Conservation (phyloP, 164 flowering plant species). For the Taxillus chinensis region DNA sequence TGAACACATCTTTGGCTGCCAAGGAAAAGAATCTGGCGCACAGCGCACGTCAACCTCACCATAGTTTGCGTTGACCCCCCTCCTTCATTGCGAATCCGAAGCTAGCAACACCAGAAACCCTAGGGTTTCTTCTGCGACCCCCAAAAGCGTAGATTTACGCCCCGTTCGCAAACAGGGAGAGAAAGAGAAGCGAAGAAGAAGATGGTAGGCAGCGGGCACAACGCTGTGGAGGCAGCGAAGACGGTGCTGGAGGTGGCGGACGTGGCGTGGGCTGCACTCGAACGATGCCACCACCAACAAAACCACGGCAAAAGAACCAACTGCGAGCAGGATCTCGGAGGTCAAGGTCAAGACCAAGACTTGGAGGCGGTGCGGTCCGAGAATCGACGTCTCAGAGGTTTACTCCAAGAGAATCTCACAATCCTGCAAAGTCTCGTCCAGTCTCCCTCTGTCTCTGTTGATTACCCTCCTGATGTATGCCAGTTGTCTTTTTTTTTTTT, state of each 20-base stretch:
- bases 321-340: background rate
- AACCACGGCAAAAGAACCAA: constrained; percentile 14
- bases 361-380: constrained; percentile 31
- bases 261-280: constrained; percentile 77
- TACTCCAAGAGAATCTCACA: constrained; percentile 53
- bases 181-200: background rate
- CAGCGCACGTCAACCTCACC: no score
- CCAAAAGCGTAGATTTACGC: background rate
- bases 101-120: no score
- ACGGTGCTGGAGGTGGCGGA: constrained; percentile 46
- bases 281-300: constrained; percentile 37
- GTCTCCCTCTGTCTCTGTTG: constrained; percentile 29
- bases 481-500: background rate
- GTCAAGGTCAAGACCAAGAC: constrained; percentile 7
- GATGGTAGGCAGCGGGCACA: constrained; percentile 11
- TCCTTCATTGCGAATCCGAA: no score
- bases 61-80: no score
- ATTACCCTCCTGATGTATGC: constrained; percentile 79
- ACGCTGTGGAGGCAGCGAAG: constrained; percentile 13
- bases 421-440: constrained; percentile 48
- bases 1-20: no score
- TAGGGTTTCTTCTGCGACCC: no score
- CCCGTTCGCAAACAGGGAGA: background rate
- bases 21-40: no score
- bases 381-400: constrained; percentile 46